Evolutionary conservation across 208 protist genomes (phyloP).

Genomic region (Wallacemonas sp.): DNA sequence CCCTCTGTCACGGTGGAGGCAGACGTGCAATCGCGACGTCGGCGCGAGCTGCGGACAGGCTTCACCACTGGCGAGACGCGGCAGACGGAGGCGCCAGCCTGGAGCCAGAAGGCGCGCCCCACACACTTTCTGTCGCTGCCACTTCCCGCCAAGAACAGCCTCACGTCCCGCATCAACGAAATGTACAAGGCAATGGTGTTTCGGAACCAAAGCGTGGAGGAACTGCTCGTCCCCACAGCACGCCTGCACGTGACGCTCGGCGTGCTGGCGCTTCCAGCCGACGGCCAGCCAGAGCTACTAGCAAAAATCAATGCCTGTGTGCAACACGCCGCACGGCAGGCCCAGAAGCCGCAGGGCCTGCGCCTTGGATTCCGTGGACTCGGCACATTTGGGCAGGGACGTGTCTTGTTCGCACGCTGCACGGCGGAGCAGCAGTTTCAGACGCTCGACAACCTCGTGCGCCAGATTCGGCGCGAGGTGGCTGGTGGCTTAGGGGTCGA

Average conservation of each 20-base stretch:
- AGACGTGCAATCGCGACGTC: constrained; percentile 79
- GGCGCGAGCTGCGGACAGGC: constrained; percentile 70
- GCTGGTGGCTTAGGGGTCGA: constrained; percentile 62
- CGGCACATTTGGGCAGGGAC: constrained; percentile 76
- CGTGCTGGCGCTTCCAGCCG: constrained; percentile 61
- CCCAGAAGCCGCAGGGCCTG: constrained; percentile 43
- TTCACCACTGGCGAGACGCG: constrained; percentile 81
- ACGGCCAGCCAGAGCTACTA: constrained; percentile 23
- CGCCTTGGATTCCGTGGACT: constrained; percentile 79
- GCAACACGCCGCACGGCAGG: constrained; percentile 37
- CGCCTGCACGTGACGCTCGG: constrained; percentile 84
- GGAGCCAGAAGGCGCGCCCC: constrained; percentile 54
- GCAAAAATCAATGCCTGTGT: constrained; percentile 41
- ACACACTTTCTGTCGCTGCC: constrained; percentile 87
- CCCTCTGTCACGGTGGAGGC: constrained; percentile 42
- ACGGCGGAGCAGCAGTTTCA: constrained; percentile 63
- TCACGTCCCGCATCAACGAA: constrained; percentile 60
- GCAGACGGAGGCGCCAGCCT: constrained; percentile 63
- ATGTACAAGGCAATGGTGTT: constrained; percentile 81
- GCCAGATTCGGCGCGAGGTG: constrained; percentile 46
- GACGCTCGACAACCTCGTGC: constrained; percentile 59
- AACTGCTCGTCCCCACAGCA: constrained; percentile 64
- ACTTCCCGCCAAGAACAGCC: constrained; percentile 57
- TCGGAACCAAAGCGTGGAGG: constrained; percentile 43
- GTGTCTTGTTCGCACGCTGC: constrained; percentile 78